These are phyloP conservation scores for Sutorius australiensis DNA, from an alignment of 768 basidiomycete species.

Conservation along the genomic window DNA sequence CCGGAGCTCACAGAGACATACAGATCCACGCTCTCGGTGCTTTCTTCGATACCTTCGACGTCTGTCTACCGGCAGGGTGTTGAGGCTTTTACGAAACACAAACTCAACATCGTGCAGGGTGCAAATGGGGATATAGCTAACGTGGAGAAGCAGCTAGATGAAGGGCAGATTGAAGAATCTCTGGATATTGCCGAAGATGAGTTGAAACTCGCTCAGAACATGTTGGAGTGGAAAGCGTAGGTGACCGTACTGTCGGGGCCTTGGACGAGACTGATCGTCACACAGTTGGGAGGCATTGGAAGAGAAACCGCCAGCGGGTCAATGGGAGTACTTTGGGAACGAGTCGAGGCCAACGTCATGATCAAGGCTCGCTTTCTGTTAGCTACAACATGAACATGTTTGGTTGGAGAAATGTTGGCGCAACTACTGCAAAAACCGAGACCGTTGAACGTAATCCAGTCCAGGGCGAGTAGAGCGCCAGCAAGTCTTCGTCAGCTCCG, in stretches of 20 bases:
- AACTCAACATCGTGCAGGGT: slow-evolving; percentile 67
- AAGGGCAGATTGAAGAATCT: slow-evolving; percentile 86
- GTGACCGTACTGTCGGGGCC: slow-evolving; percentile 33
- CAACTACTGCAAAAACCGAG: slow-evolving; percentile 1
- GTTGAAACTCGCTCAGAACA: slow-evolving; percentile 67
- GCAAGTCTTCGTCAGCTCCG: slow-evolving; percentile 18
- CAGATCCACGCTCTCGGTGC: slow-evolving; percentile 65
- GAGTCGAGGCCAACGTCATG: slow-evolving; percentile 40
- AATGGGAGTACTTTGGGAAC: slow-evolving; percentile 83
- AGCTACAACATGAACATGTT: not conserved
- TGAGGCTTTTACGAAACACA: slow-evolving; percentile 79
- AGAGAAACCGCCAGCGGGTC: slow-evolving; percentile 73
- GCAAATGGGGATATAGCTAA: slow-evolving; percentile 61
- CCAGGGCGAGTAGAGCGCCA: not conserved
- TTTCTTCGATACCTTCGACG: slow-evolving; percentile 69
- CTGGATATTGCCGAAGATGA: slow-evolving; percentile 82
- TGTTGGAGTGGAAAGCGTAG: slow-evolving; percentile 96
- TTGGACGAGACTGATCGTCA: slow-evolving; percentile 1
- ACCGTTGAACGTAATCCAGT: not conserved
- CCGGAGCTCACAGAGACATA: slow-evolving; percentile 75
- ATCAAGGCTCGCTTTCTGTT: slow-evolving; percentile 1
- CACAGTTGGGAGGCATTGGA: slow-evolving; percentile 85
- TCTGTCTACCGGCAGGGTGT: slow-evolving; percentile 89
- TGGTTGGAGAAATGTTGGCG: slow-evolving; percentile 4
- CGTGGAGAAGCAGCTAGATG: slow-evolving; percentile 73